phyloP scores from a whole-genome alignment of 495 filamentous ascomycete genomes.

The Glutinoglossum americanum region DNA sequence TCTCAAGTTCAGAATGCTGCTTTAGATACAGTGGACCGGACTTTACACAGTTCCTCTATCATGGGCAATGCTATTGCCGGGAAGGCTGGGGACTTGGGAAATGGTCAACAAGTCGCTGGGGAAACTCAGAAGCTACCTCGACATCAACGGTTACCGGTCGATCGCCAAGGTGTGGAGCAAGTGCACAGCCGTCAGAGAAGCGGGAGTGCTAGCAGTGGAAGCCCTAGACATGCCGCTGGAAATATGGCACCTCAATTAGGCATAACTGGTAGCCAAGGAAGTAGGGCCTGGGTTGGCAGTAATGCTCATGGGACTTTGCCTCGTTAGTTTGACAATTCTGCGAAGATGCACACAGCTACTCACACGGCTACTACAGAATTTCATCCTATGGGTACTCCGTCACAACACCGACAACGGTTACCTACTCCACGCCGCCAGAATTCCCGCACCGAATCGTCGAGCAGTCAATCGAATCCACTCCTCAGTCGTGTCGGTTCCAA shows the following conservation, averaged over 20 bases:
- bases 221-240: neutral
- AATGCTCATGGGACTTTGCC: neutral
- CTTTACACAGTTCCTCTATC: conserved; percentile 18
- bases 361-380: neutral
- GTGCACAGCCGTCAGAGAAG: conserved; percentile 25
- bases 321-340: neutral
- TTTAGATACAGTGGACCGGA: conserved; percentile 39
- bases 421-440: conserved; percentile 2
- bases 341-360: neutral
- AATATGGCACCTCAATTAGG: neutral
- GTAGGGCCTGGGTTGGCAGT: neutral
- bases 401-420: conserved; percentile 12
- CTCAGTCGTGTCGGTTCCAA: conserved; percentile 2
- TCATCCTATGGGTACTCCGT: conserved; percentile 6
- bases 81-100: neutral
- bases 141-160: conserved; percentile 11
- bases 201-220: conserved; percentile 22
- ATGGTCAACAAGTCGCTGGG: conserved; percentile 1
- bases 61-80: neutral
- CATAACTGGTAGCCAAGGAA: neutral
- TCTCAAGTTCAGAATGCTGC: conserved; percentile 50
- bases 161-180: conserved; percentile 21
- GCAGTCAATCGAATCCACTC: neutral
- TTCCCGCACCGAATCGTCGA: neutral
- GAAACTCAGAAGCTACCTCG: conserved; percentile 3